Base-by-base conservation (phyloP, 257 asterid species). In the Linderniella brevidens region DNA sequence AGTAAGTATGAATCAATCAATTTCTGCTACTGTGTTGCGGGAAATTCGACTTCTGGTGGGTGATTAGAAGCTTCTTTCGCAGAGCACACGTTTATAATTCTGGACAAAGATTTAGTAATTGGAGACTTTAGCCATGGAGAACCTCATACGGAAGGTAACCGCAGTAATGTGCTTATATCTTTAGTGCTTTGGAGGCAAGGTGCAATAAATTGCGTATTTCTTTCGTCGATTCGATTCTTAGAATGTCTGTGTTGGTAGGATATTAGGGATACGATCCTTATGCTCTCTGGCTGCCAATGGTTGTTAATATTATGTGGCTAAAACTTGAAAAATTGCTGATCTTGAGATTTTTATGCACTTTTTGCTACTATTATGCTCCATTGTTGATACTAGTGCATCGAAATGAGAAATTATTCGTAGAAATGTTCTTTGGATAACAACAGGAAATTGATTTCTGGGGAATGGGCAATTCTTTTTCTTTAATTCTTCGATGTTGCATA, bases 41-140 rank as follows among this genome's bases (percentile, higher is more conserved):
- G 6, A 25, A 25, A 2, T 25, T 25, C 32, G 32, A 25, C 4
- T 25, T 25, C 4, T 6, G 32, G 32, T 25, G n/a, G n/a, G n/a
- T n/a, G n/a, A n/a, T 25, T 2, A 25, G 6, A 25, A 25, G 32
- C 32, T 25, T 25, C 6, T 38, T 60, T 70, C 52, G 72, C 94
- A 87, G 97, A 80, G 74, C 83, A 80, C 66, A 87, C 93, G n/a
- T 87, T 83, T 48, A 83, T 87, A 56, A 68, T 87, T 50, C 65
- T 87, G 75, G 93, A 80, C 63, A 87, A 67, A 63, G 83, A 77
- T 9, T 68, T 83, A 52, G 57, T 83, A 51, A 71, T 68, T 61
- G 92, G 80, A 57, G 77, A 70, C 17, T 83, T 77, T 25, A 25
- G 4, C 3, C 32, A 25, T 49, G 97, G 95, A 49, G 76, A 83